A percentile compares a stretch with the other conserved stretches of the same genome.
Conservation (phyloP, 208 protist species). For the Acanthamoeba culbertsoni region DNA sequence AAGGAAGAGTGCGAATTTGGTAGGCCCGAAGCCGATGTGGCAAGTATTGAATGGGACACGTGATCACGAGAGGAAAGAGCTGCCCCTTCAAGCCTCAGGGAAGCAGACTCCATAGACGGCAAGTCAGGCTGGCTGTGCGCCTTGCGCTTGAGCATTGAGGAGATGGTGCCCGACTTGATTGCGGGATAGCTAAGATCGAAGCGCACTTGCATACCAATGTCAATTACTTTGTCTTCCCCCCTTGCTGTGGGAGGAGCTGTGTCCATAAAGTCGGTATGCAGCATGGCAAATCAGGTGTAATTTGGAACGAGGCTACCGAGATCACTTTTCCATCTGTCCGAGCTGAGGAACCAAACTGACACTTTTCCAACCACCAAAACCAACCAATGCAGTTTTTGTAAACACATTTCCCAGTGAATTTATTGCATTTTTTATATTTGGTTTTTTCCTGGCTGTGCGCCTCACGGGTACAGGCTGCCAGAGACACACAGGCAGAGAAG, state of each 20-base stretch:
- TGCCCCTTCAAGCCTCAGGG: neutral
- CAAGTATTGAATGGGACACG: neutral
- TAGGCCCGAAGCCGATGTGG: neutral
- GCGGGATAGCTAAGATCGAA: neutral
- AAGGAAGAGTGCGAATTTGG: neutral
- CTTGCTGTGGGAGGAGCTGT: no score
- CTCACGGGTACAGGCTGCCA: neutral
- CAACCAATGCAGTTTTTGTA: no score
- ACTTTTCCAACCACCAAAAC: no score
- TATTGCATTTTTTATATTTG: no score
- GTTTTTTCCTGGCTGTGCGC: neutral
- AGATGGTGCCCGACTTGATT: neutral
- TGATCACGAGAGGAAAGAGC: neutral
- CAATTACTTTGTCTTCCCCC: no score
- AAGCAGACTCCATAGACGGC: neutral
- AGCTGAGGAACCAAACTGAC: no score
- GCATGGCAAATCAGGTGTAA: no score
- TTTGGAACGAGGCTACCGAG: no score
- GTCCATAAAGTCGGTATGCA: no score
- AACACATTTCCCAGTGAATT: no score
- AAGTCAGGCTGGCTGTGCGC: constrained; percentile 19
- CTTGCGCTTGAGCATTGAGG: constrained; percentile 16
- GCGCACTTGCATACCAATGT: neutral
- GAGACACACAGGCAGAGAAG: neutral
- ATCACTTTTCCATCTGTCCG: no score